A percentile compares a stretch with the other conserved stretches of the same genome.
These are phyloP conservation scores for Hawksworthiomyces lignivorus DNA, from an alignment of 2,329 filamentous ascomycete species.

Conservation along the genomic window DNA sequence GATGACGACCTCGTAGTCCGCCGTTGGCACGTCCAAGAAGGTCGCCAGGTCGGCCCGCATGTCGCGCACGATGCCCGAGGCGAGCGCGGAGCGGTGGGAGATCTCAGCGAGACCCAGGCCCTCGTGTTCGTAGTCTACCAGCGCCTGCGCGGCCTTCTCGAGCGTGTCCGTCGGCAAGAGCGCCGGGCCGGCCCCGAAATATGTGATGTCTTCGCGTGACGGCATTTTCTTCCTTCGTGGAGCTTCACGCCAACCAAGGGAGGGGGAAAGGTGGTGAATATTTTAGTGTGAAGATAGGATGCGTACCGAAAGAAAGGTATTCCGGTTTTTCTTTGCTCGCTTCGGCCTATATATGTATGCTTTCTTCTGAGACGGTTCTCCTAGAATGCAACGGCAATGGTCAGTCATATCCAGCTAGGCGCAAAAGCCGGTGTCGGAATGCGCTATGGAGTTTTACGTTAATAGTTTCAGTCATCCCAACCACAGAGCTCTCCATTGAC, in stretches of 20 bases:
- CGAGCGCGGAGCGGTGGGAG: conserved; percentile 76
- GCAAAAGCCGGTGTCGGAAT: conserved; percentile 9
- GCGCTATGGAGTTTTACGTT: no score
- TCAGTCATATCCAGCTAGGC: no score
- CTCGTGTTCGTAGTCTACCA: conserved; percentile 73
- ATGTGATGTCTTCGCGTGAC: conserved; percentile 16
- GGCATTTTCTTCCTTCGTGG: no score
- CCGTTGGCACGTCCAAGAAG: conserved; percentile 65
- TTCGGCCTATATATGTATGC: no score
- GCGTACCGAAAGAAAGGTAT: no score
- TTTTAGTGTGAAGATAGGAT: no score
- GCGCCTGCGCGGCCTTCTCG: conserved; percentile 64
- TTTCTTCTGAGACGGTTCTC: no score
- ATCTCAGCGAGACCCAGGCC: conserved; percentile 86
- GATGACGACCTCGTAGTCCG: conserved; percentile 81
- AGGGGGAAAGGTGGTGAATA: not conserved
- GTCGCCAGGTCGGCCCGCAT: conserved; percentile 65
- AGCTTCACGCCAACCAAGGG: no score
- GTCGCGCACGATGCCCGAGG: conserved; percentile 69
- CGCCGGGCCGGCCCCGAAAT: conserved; percentile 86
- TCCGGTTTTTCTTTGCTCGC: no score
- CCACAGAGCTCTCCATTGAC: no score
- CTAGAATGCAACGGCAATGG: no score
- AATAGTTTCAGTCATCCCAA: no score
- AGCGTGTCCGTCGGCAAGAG: conserved; percentile 74